A percentile compares a stretch with the other conserved stretches of the same genome.
Evolutionary conservation across 257 asterid species (phyloP).

Genomic region (Voacanga thouarsii): DNA sequence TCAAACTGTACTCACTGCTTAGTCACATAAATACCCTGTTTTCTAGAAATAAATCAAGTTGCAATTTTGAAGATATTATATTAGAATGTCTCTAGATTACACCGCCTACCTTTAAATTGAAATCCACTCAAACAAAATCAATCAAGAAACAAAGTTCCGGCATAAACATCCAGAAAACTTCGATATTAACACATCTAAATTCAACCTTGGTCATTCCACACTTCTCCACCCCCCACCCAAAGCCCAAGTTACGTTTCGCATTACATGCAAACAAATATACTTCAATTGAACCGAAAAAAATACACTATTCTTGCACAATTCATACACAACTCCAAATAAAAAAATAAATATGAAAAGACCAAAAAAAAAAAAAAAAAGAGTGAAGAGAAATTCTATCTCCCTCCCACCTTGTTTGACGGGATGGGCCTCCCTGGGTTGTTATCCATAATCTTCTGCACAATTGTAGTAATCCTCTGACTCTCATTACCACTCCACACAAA

Average conservation of each 20-base stretch:
- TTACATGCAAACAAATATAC: too few species aligned
- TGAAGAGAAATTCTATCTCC: background rate
- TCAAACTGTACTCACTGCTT: background rate
- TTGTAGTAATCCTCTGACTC: slow-evolving; percentile 7
- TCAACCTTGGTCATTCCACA: too few species aligned
- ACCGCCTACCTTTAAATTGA: background rate
- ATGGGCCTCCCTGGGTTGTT: slow-evolving; percentile 27
- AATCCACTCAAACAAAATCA: too few species aligned
- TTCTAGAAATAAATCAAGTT: too few species aligned
- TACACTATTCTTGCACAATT: background rate
- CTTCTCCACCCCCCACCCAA: too few species aligned
- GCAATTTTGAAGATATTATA: too few species aligned
- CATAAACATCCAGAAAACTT: too few species aligned
- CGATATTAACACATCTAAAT: too few species aligned
- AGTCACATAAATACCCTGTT: background rate
- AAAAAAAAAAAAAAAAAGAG: background rate
- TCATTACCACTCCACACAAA: slow-evolving; percentile 30
- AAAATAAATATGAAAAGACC: background rate
- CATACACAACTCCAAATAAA: background rate
- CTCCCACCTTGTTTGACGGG: slow-evolving; percentile 15
- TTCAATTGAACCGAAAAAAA: too few species aligned
- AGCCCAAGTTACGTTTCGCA: too few species aligned
- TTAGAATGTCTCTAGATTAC: too few species aligned
- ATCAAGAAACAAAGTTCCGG: background rate
- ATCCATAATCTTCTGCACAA: slow-evolving; percentile 22